Conservation (phyloP, 2,329 filamentous ascomycete species). For the Zymoseptoria passerinii region DNA sequence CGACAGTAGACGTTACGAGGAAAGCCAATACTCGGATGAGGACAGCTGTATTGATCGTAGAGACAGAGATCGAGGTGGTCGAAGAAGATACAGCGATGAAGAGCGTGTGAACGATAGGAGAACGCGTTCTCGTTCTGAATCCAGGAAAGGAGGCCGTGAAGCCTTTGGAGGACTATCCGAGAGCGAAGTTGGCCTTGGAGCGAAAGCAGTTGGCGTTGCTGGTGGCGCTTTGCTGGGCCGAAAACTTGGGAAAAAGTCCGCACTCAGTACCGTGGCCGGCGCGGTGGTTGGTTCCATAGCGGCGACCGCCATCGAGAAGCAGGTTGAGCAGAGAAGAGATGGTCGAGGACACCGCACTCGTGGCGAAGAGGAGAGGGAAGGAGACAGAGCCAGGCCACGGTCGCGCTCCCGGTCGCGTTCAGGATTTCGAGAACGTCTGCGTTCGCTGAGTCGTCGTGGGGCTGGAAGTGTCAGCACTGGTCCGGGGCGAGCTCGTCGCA, state of each 20-base stretch:
- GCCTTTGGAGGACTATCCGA: slow-evolving; percentile 15
- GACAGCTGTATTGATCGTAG: slow-evolving; percentile 6
- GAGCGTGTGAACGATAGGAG: slow-evolving; percentile 9
- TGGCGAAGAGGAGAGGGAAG: slow-evolving; percentile 8
- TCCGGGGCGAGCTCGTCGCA: not conserved
- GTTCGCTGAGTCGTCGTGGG: slow-evolving; percentile 7
- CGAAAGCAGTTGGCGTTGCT: slow-evolving; percentile 21
- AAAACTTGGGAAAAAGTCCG: slow-evolving; percentile 14
- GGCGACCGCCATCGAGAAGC: slow-evolving; percentile 18
- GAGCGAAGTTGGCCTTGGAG: slow-evolving; percentile 23
- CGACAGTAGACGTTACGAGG: slow-evolving; percentile 3
- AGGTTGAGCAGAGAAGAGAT: slow-evolving; percentile 19
- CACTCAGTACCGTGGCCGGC: slow-evolving; percentile 21
- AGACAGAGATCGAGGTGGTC: slow-evolving; percentile 2
- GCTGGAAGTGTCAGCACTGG: slow-evolving; percentile 1
- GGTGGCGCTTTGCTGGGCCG: slow-evolving; percentile 23
- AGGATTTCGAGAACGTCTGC: slow-evolving; percentile 5
- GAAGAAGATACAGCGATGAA: slow-evolving; percentile 13
- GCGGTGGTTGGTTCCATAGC: slow-evolving; percentile 22
- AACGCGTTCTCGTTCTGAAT: slow-evolving; percentile 14
- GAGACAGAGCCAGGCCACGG: slow-evolving; percentile 5
- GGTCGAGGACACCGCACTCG: slow-evolving; percentile 6
- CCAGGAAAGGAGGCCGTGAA: slow-evolving; percentile 19
- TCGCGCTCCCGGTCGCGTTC: not conserved
- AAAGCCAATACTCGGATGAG: slow-evolving; percentile 6